Conservation (phyloP, 192 early-diverging fungal species). For the Coemansia sp. region DNA sequence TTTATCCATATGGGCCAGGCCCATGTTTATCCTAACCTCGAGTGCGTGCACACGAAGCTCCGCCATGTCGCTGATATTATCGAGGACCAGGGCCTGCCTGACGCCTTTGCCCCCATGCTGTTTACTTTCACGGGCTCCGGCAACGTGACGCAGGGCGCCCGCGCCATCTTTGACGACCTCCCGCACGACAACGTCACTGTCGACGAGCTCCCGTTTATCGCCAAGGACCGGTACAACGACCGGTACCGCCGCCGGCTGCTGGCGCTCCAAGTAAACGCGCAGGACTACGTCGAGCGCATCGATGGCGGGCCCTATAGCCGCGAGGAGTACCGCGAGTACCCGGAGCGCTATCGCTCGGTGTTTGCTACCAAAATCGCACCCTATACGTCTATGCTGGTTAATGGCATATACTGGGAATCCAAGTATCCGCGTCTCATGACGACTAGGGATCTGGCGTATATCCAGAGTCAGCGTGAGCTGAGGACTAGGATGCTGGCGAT, state of each 20-base stretch:
- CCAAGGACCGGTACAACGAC: conserved; percentile 61
- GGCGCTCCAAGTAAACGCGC: conserved; percentile 70
- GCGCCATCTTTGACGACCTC: conserved; percentile 86
- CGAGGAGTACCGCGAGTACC: conserved; percentile 75
- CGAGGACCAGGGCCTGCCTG: conserved; percentile 82
- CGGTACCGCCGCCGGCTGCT: conserved; percentile 61
- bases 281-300: conserved; percentile 84
- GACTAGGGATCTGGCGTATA: conserved; percentile 71
- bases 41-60: conserved; percentile 62
- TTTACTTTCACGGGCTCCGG: conserved; percentile 92
- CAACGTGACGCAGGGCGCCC: conserved; percentile 88
- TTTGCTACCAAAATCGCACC: conserved; percentile 92
- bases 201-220: conserved; percentile 64
- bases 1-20: conserved; percentile 83
- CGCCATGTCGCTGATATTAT: conserved; percentile 77
- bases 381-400: conserved; percentile 83
- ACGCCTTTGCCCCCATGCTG: conserved; percentile 83
- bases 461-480: conserved; percentile 67
- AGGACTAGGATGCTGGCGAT: conserved; percentile 77
- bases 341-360: conserved; percentile 73
- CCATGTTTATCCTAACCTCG: conserved; percentile 70
- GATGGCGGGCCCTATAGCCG: conserved; percentile 62
- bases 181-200: conserved; percentile 88
- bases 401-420: conserved; percentile 93
- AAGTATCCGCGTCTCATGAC: conserved; percentile 87